Conservation (phyloP, 73 alveolate genomes). For the Uronychia binucleata region DNA sequence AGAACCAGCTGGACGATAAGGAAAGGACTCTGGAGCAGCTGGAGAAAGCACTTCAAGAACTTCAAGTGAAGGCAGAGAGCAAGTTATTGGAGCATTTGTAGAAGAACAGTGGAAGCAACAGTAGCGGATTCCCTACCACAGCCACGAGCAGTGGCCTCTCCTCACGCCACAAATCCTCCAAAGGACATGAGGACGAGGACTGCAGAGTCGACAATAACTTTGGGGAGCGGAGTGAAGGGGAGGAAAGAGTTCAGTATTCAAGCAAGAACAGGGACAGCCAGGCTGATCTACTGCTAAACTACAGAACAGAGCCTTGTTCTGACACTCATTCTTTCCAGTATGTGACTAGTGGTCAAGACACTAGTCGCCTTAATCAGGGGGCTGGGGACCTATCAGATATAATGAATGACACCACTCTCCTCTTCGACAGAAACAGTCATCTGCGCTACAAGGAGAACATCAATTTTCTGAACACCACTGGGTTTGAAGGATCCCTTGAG, state of each 20-base stretch:
- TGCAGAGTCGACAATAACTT: too few relatives aligned
- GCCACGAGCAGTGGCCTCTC: not conserved
- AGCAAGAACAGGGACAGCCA: too few relatives aligned
- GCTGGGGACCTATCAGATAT: too few relatives aligned
- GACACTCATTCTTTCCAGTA: too few relatives aligned
- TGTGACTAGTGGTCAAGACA: too few relatives aligned
- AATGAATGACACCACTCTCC: not conserved
- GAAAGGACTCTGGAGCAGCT: constrained; percentile 75
- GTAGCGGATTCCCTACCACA: not conserved
- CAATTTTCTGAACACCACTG: not conserved
- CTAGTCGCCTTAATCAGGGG: too few relatives aligned
- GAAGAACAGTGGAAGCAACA: not conserved
- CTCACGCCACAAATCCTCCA: not conserved
- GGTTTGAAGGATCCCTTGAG: not conserved
- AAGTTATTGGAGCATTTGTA: not conserved
- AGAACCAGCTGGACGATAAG: constrained; percentile 60
- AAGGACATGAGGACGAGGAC: not conserved
- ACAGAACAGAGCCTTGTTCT: too few relatives aligned
- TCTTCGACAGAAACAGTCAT: not conserved
- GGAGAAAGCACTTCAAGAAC: constrained; percentile 21
- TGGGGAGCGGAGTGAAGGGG: too few relatives aligned
- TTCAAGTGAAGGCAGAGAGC: not conserved
- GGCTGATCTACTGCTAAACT: too few relatives aligned
- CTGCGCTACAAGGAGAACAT: not conserved
- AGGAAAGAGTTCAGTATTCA: too few relatives aligned